phyloP scores from a whole-genome alignment of 192 early-diverging fungal species.

The Coemansia furcata region DNA sequence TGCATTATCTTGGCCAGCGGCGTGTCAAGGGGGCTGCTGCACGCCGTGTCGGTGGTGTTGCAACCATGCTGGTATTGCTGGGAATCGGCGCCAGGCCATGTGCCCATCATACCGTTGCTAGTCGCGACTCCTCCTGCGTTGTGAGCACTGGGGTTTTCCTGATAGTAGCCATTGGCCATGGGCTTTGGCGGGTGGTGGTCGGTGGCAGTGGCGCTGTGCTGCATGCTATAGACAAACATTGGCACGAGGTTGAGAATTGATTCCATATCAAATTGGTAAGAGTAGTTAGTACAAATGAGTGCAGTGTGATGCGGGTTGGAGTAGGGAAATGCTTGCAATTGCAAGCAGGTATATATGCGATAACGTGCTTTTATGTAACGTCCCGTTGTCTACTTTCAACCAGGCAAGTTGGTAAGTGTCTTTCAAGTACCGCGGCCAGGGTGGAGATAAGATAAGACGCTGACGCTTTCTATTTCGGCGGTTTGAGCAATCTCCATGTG shows the following conservation, averaged over 20 bases:
- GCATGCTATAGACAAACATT: slow-evolving; percentile 19
- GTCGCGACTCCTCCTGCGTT: neutral
- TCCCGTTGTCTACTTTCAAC: neutral
- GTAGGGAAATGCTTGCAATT: neutral
- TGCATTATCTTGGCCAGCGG: slow-evolving; percentile 49
- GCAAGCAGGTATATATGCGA: neutral
- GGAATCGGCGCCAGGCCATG: slow-evolving; percentile 11
- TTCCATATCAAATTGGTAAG: slow-evolving; percentile 5
- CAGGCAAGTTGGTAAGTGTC: neutral
- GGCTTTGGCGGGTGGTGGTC: slow-evolving; percentile 18
- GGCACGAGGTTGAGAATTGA: neutral
- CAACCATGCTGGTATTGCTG: slow-evolving; percentile 8
- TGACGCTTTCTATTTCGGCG: neutral
- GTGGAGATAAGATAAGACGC: neutral
- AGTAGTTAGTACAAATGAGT: neutral
- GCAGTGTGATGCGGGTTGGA: neutral
- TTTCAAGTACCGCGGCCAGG: neutral
- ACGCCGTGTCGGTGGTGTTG: slow-evolving; percentile 26
- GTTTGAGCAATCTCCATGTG: slow-evolving; percentile 1
- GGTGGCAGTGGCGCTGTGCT: slow-evolving; percentile 5
- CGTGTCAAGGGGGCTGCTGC: slow-evolving; percentile 46
- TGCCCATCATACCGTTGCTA: slow-evolving; percentile 21
- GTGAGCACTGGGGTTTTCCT: slow-evolving; percentile 3
- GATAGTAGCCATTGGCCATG: slow-evolving; percentile 8
- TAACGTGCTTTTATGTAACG: neutral